Base-by-base conservation (phyloP, 208 protist species). In the Acanthamoeba lugdunensis region DNA sequence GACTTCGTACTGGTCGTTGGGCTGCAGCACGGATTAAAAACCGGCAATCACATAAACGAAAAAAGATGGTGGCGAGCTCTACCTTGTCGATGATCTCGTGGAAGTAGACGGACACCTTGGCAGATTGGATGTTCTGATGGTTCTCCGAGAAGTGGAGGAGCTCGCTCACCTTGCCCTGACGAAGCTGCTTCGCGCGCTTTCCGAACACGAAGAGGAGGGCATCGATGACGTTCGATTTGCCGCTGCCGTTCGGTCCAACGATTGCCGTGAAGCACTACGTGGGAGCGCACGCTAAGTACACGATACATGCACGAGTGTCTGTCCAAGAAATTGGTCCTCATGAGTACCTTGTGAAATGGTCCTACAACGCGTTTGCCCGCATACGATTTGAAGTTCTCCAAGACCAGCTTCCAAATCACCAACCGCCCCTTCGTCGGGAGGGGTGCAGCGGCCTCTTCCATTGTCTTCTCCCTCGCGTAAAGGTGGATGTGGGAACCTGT, bases 221-320 rank as follows among this genome's bases (percentile, higher is more conserved):
- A 96, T 99, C 99, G 92, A 99, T 99, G 23, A 99, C 98, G 96
- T 99, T 99, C 16, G 98, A 99, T 97, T 99, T 99, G 89, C 99
- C 99, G 50, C 97, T 99, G 54, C 99, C 99, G 96, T 99, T 99
- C 18, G 99, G 99, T 16, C 99, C 99, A 79, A 99, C 99, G 45
- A 99, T 98, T 18, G 98, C 98, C 37, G 99, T 99, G 96, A 99
- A 99, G 61, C 97, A 98, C 96, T 98, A 13, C 3, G n/a, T n/a
- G 21, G 21, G 18, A 63, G 21, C 21, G 58, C 1, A 63, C 6
- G 18, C 18, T 23, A 23, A 7, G 58, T 63, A 63, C n/a, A n/a
- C 13, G 21, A 4, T 4, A 63, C n/a, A 18, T 1, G n/a, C 16
- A 18, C 0, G n/a, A n/a, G n/a, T 63, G 9, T 61, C 1, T 9